These are phyloP conservation scores for Russula sp. DNA, from an alignment of 768 basidiomycete species.

Conservation along the genomic window DNA sequence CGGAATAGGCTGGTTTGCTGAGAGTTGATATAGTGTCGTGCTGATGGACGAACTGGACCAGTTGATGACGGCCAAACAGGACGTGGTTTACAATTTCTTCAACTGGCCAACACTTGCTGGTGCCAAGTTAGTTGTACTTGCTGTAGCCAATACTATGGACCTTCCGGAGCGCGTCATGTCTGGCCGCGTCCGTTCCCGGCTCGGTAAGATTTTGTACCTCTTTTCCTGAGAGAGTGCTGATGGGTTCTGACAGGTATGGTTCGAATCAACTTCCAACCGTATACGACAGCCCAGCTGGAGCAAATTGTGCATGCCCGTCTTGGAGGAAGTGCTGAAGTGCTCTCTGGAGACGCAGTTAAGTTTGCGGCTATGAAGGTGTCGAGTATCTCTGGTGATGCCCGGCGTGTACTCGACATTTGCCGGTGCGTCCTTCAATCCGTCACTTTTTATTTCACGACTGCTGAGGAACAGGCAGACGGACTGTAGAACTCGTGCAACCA, in stretches of 20 bases:
- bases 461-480: constrained; percentile 42
- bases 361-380: constrained; percentile 77
- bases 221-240: neutral
- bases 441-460: no score
- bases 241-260: constrained; percentile 51
- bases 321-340: constrained; percentile 43
- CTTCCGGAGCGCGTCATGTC: constrained; percentile 90
- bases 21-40: constrained; percentile 60
- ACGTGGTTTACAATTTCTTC: constrained; percentile 99
- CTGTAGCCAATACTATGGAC: constrained; percentile 98
- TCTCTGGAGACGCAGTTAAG: constrained; percentile 67
- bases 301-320: constrained; percentile 85
- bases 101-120: constrained; percentile 93
- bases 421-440: constrained; percentile 39
- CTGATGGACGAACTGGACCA: constrained; percentile 99
- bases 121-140: constrained; percentile 89
- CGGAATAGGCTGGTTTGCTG: constrained; percentile 6
- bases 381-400: constrained; percentile 85
- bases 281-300: constrained; percentile 67
- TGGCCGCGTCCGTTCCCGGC: constrained; percentile 84
- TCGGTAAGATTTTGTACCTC: constrained; percentile 47
- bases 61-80: constrained; percentile 90
- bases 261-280: constrained; percentile 89
- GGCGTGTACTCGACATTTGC: constrained; percentile 89
- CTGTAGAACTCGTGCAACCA: constrained; percentile 69